Evolutionary conservation across 352 stramenopile species (phyloP).

Genomic region (Phytopythium litorale): DNA sequence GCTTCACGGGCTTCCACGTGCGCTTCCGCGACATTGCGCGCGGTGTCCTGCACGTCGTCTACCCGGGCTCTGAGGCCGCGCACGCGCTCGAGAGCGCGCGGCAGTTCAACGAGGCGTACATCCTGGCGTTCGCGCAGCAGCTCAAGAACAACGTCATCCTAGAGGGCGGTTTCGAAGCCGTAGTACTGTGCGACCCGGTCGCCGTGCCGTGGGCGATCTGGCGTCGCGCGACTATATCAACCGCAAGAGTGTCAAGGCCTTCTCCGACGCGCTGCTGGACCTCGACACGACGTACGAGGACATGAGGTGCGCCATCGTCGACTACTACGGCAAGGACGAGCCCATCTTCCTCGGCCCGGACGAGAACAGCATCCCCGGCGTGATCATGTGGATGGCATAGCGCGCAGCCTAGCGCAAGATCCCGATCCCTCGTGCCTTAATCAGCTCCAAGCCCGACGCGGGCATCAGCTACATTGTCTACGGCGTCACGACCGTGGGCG

Average conservation of each 20-base stretch:
- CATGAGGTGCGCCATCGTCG: constrained; percentile 66
- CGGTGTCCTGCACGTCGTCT: constrained; percentile 56
- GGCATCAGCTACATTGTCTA: constrained; percentile 89
- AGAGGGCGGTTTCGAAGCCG: constrained; percentile 80
- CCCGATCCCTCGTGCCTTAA: constrained; percentile 78
- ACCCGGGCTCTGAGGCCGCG: constrained; percentile 66
- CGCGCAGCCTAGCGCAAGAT: constrained; percentile 75
- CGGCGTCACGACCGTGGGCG: constrained; percentile 77
- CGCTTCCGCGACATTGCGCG: constrained; percentile 97
- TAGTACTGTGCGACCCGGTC: constrained; percentile 76
- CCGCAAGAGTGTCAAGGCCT: constrained; percentile 97
- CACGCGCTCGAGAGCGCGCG: constrained; percentile 52
- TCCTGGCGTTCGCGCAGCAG: constrained; percentile 81
- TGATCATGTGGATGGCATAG: constrained; percentile 85
- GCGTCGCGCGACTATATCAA: constrained; percentile 87
- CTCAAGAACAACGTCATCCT: constrained; percentile 90
- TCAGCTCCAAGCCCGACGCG: constrained; percentile 80
- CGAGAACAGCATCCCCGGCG: constrained; percentile 77
- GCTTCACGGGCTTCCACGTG: constrained; percentile 98
- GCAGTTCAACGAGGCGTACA: constrained; percentile 85
- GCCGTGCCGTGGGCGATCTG: constrained; percentile 71
- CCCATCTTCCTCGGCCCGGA: constrained; percentile 82
- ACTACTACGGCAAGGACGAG: constrained; percentile 83
- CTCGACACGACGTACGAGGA: constrained; percentile 72
- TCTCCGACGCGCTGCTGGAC: constrained; percentile 86